Evolutionary conservation across 78 protist genomes (phyloP).

Genomic region (Paratrimastix pyriformis): DNA sequence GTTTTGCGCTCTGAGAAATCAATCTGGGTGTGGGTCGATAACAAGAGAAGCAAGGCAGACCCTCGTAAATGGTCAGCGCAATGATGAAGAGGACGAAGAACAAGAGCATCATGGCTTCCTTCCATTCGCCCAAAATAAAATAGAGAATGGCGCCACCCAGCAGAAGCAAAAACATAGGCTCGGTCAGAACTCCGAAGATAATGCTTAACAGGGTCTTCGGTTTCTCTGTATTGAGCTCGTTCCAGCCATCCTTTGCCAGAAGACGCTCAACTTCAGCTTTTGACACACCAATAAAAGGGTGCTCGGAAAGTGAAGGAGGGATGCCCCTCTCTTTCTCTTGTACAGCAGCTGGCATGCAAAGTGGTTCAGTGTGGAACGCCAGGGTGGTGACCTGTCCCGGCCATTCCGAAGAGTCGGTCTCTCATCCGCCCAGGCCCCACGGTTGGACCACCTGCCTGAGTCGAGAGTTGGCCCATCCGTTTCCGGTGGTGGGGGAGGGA

Average conservation of each 20-base stretch:
- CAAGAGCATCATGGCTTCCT: slow-evolving; percentile 1
- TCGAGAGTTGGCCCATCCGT: too few species aligned
- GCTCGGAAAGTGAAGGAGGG: too few species aligned
- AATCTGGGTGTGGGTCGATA: background rate
- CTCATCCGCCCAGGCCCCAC: too few species aligned
- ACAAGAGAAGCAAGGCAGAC: background rate
- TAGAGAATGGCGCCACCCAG: background rate
- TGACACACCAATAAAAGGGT: too few species aligned
- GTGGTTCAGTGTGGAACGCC: too few species aligned
- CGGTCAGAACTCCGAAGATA: background rate
- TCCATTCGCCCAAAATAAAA: slow-evolving; percentile 4
- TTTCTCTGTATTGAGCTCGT: background rate
- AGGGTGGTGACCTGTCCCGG: too few species aligned
- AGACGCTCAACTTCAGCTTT: background rate
- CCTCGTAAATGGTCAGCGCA: background rate
- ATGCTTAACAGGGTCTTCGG: background rate
- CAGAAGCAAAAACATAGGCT: slow-evolving; percentile 3
- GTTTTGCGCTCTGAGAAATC: background rate
- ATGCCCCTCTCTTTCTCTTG: too few species aligned
- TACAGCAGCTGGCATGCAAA: too few species aligned
- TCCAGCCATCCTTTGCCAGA: background rate
- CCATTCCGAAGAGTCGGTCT: too few species aligned
- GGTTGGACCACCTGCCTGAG: too few species aligned
- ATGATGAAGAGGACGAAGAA: background rate
- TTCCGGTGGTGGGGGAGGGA: too few species aligned